Base-by-base conservation (phyloP, 208 protist genomes). In the Trypanosoma conorhini region DNA sequence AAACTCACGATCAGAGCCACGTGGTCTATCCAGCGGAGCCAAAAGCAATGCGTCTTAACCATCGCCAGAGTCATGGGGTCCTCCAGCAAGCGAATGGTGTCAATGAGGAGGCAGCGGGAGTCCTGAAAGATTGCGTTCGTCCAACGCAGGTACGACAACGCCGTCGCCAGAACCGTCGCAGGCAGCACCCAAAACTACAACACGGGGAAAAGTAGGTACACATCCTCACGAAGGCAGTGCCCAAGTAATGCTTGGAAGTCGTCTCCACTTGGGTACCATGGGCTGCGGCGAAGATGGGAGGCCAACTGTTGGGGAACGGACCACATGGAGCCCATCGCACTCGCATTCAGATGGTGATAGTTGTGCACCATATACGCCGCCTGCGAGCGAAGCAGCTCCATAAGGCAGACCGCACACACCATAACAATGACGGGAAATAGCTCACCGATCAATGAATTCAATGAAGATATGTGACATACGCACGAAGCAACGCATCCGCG, bases 381-480 rank as follows among this genome's bases (percentile, higher is more conserved):
- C 63, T 94, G 88, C 31, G 88, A 76, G 5, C 83, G 78, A 66
- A 94, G 71, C 42, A 91, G 74, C 72, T 91, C 86, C 31, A 76
- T 77, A 19, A 82, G 66, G 77, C 82, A 91, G 12, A 77, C 55
- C 26, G 81, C 63, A 9, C 64, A 77, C 12, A 82, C 88, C 9
- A 80, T 62, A 22, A 86, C 61, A 21, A 87, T 63, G 12, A 87
- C 61, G 3, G 86, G 83, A 52, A 91, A 89, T 24, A 88, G 3
- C 22, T 90, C 77, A 58, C 80, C 80, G 0, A 88, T 26, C 1
- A 48, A 68, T 0, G 81, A 86, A 21, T 73, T 52, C 10, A 89
- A 67, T 62, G 83, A 90, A 57, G 33, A 57, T 5, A 31, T 38
- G 22, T 15, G 12, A 2, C 52, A 80, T 70, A 62, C 82, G 76